Evolutionary conservation across 495 filamentous ascomycete genomes (phyloP), one percentile per base, ranked within the genome.

Genomic region (Glutinoglossum americanum): DNA sequence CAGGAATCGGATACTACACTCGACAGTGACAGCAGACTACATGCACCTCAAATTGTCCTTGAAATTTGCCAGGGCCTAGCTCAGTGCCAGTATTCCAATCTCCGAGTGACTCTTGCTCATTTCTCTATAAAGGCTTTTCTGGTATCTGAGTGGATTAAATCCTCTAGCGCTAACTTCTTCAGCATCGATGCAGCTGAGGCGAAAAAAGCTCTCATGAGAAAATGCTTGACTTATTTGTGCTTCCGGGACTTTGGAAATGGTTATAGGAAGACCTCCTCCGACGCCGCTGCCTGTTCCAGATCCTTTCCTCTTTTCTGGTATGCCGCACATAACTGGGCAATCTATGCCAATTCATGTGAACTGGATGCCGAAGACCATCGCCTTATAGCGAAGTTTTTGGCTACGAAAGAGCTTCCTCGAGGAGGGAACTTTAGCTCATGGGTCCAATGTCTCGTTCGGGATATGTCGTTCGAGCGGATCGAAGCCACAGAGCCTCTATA

Each of bases 161-260:
- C 47, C 23, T 51, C 56, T 5, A 28, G 45, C 21, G 56, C 56
- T 15, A 19, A 27, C 3, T 51, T 44, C 44, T 61, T 59, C 41
- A 19, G 56, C n/a, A 32, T 61, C n/a, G 45, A 54, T n/a, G 11
- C 15, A 8, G 9, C 35, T 13, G 37, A 33, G 28, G 54, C 30
- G 21, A 59, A 27, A 39, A 51, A 27, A 26, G 35, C 21, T 23
- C 51, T 61, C 4, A 25, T 59, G 17, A 44, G 55, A 27, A 61
- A 61, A 54, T 61, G 59, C 45, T 27, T 61, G 19, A 54, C 57
- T 3, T 61, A 61, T 37, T 35, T 61, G 4, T 53, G 39, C 37
- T 61, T 61, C 53, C 15, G 44, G 19, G 56, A 59, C 56, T 61
- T 61, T 11, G 11, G 11, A 35, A 11, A 35, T 35, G 32, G 32